Base-by-base conservation (phyloP, 371 early-diverging fungal genomes). In the Cokeromyces recurvatus region DNA sequence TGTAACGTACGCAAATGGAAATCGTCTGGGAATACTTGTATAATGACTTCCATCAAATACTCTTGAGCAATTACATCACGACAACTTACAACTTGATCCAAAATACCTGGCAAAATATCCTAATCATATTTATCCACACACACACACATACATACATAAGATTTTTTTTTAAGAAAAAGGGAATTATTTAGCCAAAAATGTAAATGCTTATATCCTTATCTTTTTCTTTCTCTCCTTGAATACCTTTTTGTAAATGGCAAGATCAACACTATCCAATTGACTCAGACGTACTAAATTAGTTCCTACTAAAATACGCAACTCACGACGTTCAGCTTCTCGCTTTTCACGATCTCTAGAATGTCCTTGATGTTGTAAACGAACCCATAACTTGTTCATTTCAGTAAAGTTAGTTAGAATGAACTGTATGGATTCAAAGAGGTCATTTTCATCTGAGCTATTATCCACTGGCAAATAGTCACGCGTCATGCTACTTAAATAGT, bases 341-440 rank as follows among this genome's bases (percentile, higher is more conserved):
- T 85, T 88, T 55, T 88, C 92, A n/a, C 89, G 81, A 62, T 96
- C 97, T 8, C 90, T 72, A 27, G 87, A 85, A 59, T 89, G 85
- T 3, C 97, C 97, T 61, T 92, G 90, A 68, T 92, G 89, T 67
- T 97, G 97, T 47, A 94, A 71, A 1, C 97, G 83, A 10, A 97
- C 94, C 97, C 97, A 97, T 12, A 97, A 80, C 74, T 95, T 97
- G 71, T 95, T 95, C 95, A 94, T 97, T 71, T 97, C 95, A 31
- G 88, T 86, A 65, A 97, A 94, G 65, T 97, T 95, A 27, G 87
- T 89, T 23, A 97, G 68, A 44, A 90, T 90, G 55, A 96, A 96
- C 24, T 86, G 80, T 49, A 94, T 92, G 4, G 91, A 86, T 68
- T 90, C 31, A 10, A 39, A 17, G n/a, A 39, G n/a, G 1, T 40